Percentiles rank a stretch among this genome's conserved stretches.
Evolutionary conservation across 2,329 filamentous ascomycete species (phyloP).

Genomic region (Xylaria polymorpha): DNA sequence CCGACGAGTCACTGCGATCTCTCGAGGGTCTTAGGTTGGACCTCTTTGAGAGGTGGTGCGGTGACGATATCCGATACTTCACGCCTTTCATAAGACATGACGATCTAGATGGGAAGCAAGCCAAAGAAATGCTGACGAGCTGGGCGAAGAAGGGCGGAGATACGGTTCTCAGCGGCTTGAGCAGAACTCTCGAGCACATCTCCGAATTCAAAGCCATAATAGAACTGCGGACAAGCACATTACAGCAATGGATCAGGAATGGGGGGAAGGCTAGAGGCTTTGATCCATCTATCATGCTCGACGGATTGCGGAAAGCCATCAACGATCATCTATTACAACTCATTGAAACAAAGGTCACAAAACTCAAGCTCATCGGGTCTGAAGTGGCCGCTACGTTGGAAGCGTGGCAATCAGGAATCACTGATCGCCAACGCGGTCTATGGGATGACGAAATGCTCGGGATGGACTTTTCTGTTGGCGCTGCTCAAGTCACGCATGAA

Average conservation of each 20-base stretch:
- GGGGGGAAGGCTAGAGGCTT: slow-evolving; percentile 73
- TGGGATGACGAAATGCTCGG: slow-evolving; percentile 76
- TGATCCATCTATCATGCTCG: slow-evolving; percentile 74
- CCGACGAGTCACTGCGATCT: slow-evolving; percentile 73
- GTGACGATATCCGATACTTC: slow-evolving; percentile 84
- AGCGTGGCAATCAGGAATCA: slow-evolving; percentile 67
- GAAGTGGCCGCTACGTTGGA: slow-evolving; percentile 72
- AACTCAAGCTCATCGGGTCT: slow-evolving; percentile 72
- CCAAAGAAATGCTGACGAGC: slow-evolving; percentile 67
- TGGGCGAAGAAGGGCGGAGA: slow-evolving; percentile 74
- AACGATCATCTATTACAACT: slow-evolving; percentile 74
- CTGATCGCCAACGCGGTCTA: slow-evolving; percentile 64
- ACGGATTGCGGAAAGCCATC: slow-evolving; percentile 74
- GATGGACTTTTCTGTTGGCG: slow-evolving; percentile 73
- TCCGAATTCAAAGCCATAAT: slow-evolving; percentile 76
- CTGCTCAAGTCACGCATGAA: slow-evolving; percentile 73
- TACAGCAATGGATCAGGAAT: slow-evolving; percentile 81
- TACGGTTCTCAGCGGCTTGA: slow-evolving; percentile 70
- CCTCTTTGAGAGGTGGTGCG: slow-evolving; percentile 81
- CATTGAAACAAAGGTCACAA: slow-evolving; percentile 71
- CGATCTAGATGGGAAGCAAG: slow-evolving; percentile 72
- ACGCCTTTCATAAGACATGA: slow-evolving; percentile 89
- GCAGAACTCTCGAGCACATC: slow-evolving; percentile 68
- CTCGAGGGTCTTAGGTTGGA: slow-evolving; percentile 81
- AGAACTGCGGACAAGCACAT: slow-evolving; percentile 73